Evolutionary conservation across 192 early-diverging fungal genomes (phyloP), one percentile per base, ranked within the genome.

Genomic region (Backusella tarrabulga): DNA sequence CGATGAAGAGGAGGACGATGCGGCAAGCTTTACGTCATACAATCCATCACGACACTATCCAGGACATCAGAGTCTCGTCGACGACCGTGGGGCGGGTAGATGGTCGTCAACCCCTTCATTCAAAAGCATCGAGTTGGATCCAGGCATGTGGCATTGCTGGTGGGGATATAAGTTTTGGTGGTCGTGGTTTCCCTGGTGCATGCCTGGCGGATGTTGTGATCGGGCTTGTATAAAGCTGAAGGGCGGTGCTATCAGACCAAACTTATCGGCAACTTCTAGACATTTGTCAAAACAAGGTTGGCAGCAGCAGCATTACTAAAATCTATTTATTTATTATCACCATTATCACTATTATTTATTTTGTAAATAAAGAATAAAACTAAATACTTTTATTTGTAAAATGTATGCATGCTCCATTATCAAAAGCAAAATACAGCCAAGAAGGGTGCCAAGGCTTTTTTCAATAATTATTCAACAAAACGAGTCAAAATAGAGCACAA

Each of bases 91-190:
- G 1, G 21, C 63, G 5, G 32, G 34, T 19, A 29, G 71, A 50
- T 72, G 71, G 71, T 72, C 71, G 23, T 34, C 71, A 1, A 29
- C 71, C 0, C 35, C 34, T 29, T 72, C 71, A 34, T 72, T 72
- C 29, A 72, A 44, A 19, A 72, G 71, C 46, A 72, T 72, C 41
- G 44, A 72, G 42, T 12, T 72, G 42, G 71, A 72, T 32, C 40
- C 71, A 26, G 44, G 71, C 6, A 8, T 72, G 1, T 72, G 71
- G 71, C 40, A 72, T 72, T 72, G 71, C 32, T 72, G 71, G 71
- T 72, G 71, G 71, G 71, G 71, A 6, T 72, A 72, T 46, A 50
- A 72, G 17, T 72, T 72, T 34, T 72, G 71, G 71, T 72, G 71
- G 71, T 50, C 71, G 8, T 72, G 71, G 71, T 34, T 72, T 19